Evolutionary conservation across 129 eudicot species (phyloP).

Genomic region (Chrysanthemum makinoi): DNA sequence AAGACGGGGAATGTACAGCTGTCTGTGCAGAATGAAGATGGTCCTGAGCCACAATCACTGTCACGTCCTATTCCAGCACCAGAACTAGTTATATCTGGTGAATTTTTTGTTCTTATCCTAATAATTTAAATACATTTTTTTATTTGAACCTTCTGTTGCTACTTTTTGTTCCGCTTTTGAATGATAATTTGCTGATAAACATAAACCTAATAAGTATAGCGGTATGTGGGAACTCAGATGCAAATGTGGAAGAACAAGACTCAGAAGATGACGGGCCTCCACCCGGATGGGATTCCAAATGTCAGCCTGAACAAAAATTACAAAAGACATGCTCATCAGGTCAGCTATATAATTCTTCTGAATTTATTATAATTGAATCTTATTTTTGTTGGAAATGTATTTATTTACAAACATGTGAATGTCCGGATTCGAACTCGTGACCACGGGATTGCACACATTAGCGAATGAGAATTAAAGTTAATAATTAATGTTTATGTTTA

Average conservation of each 20-base stretch:
- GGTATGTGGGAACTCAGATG: constrained; percentile 20
- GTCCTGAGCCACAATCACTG: constrained; percentile 40
- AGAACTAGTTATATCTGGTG: constrained; percentile 31
- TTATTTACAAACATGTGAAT: too few relatives aligned
- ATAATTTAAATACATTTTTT: not conserved
- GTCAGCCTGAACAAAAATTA: constrained; percentile 23
- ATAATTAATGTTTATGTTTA: too few relatives aligned
- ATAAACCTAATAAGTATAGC: not conserved
- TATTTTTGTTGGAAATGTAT: too few relatives aligned
- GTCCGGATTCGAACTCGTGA: too few relatives aligned
- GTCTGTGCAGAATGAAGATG: constrained; percentile 32
- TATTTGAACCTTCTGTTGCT: not conserved
- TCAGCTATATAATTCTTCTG: constrained; percentile 3
- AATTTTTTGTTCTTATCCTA: not conserved
- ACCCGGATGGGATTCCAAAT: constrained; percentile 42
- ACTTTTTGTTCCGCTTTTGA: not conserved
- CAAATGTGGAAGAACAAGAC: constrained; percentile 27
- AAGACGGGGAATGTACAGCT: constrained; percentile 25
- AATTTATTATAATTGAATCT: too few relatives aligned
- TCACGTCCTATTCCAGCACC: not conserved
- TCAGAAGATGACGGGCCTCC: constrained; percentile 39
- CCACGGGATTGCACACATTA: too few relatives aligned
- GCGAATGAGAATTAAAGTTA: too few relatives aligned
- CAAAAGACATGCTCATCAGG: constrained; percentile 23
- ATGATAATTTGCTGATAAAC: not conserved